Base-by-base conservation (phyloP, 805 yeast species). In the Sugiyamaella americana region DNA sequence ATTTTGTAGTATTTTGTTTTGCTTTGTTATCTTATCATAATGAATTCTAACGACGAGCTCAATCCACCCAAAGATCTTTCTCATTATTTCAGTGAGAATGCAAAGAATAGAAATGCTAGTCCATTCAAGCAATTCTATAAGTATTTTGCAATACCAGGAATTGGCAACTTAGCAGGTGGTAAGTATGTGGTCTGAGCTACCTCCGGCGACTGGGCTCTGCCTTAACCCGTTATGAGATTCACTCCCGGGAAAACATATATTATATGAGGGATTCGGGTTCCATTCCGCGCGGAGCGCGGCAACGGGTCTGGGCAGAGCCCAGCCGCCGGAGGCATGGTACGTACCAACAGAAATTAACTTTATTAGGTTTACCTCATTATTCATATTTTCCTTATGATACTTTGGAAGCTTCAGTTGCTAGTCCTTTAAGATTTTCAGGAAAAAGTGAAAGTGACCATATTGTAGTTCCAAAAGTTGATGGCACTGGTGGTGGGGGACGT, bases 321-420 rank as follows among this genome's bases (percentile, higher is more conserved):
- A 26, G 13, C 32, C 13, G 32, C 32, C 32, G 32, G 32, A 26
- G 32, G 32, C 18, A 20, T 26, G 43, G 2, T 18, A 21, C 20
- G 18, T 16, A 17, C 30, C n/a, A 41, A 22, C 11, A n/a, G 11
- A 23, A 5, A 5, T 36, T 23, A 32, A 18, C 19, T 21, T 4
- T 2, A 13, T n/a, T 96, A 58, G 98, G 98, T 6, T 75, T 91
- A 58, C 98, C 98, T 10, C 70, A 87, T 63, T 69, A 95, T 32
- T 91, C 84, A 51, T 86, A 86, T 67, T 91, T 91, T 75, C 97
- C 98, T 37, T 87, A 88, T 76, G 87, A 87, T 58, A 76, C 79
- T 54, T 62, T 91, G 49, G 66, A 74, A 22, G 83, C 84, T 5
- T 76, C 78, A 45, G 73, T 87, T 5, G 63, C 62, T 40, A 58